phyloP scores from a whole-genome alignment of 345 rosid species.

The rapeseed (Brassica napus) region DNA sequence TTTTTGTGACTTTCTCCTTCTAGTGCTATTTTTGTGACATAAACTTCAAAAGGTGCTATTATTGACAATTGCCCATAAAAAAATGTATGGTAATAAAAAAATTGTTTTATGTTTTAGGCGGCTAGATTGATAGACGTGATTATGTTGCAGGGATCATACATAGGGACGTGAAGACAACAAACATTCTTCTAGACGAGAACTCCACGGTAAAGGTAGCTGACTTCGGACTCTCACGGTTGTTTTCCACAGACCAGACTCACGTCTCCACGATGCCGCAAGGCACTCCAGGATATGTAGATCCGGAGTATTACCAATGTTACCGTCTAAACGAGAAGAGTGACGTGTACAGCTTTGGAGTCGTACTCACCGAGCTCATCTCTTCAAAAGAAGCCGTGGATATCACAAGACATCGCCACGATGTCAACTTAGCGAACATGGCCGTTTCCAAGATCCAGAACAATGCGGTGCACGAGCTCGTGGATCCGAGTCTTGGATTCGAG shows the following conservation, averaged over 20 bases:
- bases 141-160: constrained; percentile 52
- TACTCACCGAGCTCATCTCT: constrained; percentile 69
- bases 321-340: constrained; percentile 81
- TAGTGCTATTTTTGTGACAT: no score
- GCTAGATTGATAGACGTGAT: no score
- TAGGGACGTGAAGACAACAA: constrained; percentile 84
- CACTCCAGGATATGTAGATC: constrained; percentile 93
- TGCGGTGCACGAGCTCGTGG: constrained; percentile 65
- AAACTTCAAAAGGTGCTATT: no score
- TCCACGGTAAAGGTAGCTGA: constrained; percentile 85
- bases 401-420: constrained; percentile 60
- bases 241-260: constrained; percentile 72
- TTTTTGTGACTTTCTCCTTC: no score
- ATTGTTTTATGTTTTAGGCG: no score
- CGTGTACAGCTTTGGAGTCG: constrained; percentile 92
- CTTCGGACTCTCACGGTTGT: constrained; percentile 84
- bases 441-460: constrained; percentile 65
- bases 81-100: no score
- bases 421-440: constrained; percentile 82
- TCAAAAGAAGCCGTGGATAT: constrained; percentile 72
- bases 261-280: constrained; percentile 96
- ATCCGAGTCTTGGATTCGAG: constrained; percentile 66
- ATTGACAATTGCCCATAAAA: no score
- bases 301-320: constrained; percentile 81
- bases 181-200: constrained; percentile 69